phyloP scores from a whole-genome alignment of 2,329 filamentous ascomycete genomes.

The Diaporthe citrichinensis region DNA sequence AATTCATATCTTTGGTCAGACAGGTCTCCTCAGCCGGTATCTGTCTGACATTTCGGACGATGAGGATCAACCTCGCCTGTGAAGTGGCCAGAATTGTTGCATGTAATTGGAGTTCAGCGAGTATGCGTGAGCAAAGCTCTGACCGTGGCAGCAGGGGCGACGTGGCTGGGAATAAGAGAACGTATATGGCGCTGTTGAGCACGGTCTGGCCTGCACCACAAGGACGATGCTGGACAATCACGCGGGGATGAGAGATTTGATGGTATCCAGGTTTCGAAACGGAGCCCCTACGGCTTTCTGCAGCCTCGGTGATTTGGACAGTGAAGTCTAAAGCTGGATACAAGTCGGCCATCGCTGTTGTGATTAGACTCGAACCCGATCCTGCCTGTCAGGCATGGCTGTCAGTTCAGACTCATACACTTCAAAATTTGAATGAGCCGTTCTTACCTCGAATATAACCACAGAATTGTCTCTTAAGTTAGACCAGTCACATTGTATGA shows the following conservation, averaged over 20 bases:
- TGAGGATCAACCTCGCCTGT: slow-evolving; percentile 43
- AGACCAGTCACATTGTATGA: neutral
- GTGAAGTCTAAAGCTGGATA: neutral
- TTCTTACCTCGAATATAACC: neutral
- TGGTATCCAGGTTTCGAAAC: neutral
- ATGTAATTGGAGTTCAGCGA: slow-evolving; percentile 48
- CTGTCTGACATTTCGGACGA: slow-evolving; percentile 49
- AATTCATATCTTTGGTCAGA: slow-evolving; percentile 6
- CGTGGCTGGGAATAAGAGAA: neutral
- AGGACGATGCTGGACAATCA: neutral
- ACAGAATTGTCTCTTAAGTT: neutral
- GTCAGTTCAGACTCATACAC: neutral
- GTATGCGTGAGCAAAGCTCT: neutral
- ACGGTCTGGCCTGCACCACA: neutral
- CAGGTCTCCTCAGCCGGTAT: slow-evolving; percentile 48
- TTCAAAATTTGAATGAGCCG: neutral
- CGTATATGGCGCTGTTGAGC: neutral
- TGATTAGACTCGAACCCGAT: neutral
- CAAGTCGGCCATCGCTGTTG: neutral
- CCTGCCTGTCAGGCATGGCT: neutral
- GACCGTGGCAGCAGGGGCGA: neutral
- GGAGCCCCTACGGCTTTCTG: neutral
- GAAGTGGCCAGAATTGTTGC: slow-evolving; percentile 48
- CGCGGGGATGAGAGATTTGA: neutral
- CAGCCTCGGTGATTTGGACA: neutral